Conservation (phyloP, 1,139 yeast species). For the Diutina scorzettiae region DNA sequence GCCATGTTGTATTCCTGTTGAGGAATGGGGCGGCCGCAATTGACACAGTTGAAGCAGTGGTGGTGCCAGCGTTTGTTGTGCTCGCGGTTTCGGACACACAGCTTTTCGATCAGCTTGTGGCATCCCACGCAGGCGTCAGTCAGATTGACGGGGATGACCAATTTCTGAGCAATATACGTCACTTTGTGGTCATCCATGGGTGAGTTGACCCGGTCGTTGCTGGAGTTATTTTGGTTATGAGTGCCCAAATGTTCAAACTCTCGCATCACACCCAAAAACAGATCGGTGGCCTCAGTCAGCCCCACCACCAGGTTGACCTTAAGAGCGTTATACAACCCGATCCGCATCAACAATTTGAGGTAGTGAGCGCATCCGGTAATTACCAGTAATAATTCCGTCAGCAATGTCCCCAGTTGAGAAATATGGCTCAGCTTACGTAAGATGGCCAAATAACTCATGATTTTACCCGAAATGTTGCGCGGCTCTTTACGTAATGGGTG, state of each 20-base stretch:
- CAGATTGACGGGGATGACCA: slow-evolving; percentile 44
- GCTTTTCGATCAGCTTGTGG: slow-evolving; percentile 68
- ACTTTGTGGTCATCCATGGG: slow-evolving; percentile 7
- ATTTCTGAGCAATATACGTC: slow-evolving; percentile 9
- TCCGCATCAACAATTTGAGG: slow-evolving; percentile 69
- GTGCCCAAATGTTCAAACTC: slow-evolving; percentile 25
- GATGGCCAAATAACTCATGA: slow-evolving; percentile 68
- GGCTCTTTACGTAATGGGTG: slow-evolving; percentile 57
- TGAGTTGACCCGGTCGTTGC: background rate
- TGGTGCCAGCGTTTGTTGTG: slow-evolving; percentile 71
- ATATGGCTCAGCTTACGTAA: slow-evolving; percentile 43
- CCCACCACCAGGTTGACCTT: slow-evolving; percentile 49
- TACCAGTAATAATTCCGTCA: slow-evolving; percentile 53
- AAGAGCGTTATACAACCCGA: slow-evolving; percentile 67
- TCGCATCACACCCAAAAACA: slow-evolving; percentile 43
- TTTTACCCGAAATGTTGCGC: slow-evolving; percentile 70
- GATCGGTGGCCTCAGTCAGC: slow-evolving; percentile 50
- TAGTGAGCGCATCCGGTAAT: slow-evolving; percentile 93
- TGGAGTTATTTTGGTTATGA: background rate
- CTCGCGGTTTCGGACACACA: slow-evolving; percentile 41
- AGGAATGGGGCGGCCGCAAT: slow-evolving; percentile 26
- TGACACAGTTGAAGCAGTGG: slow-evolving; percentile 55
- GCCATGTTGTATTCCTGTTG: background rate
- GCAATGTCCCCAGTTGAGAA: slow-evolving; percentile 46
- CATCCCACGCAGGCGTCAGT: slow-evolving; percentile 73